Evolutionary conservation across 768 basidiomycete species (phyloP).

Genomic region (Lactarius quietus): DNA sequence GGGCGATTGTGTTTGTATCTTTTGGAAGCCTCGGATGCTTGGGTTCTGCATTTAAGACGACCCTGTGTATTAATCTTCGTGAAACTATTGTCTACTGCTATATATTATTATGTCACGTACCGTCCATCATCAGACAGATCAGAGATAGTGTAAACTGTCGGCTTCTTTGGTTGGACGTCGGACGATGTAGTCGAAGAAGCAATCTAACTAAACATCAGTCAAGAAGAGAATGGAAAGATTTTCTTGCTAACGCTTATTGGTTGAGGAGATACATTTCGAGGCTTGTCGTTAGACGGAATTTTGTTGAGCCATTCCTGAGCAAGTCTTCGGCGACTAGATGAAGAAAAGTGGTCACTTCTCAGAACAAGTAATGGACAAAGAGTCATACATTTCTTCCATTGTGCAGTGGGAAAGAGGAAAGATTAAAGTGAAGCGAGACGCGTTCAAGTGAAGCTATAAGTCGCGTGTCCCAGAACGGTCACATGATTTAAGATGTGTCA

Average conservation of each 20-base stretch:
- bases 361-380: background rate
- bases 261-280: background rate
- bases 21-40: background rate
- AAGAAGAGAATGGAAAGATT: background rate
- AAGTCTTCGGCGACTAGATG: slow-evolving; percentile 21
- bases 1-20: slow-evolving; percentile 6
- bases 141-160: slow-evolving; percentile 7
- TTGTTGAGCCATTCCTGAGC: slow-evolving; percentile 9
- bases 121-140: slow-evolving; percentile 29
- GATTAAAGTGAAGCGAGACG: background rate
- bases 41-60: background rate
- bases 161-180: background rate
- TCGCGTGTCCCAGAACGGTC: slow-evolving; percentile 2
- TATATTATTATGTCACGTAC: background rate
- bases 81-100: background rate
- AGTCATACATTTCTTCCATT: slow-evolving; percentile 20
- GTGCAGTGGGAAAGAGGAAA: background rate
- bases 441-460: background rate
- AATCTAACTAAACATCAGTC: slow-evolving; percentile 3
- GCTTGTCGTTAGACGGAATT: slow-evolving; percentile 2
- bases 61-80: background rate
- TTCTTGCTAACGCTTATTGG: slow-evolving; percentile 6
- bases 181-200: slow-evolving; percentile 14
- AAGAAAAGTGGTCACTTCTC: background rate
- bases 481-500: background rate